Conservation (phyloP, 768 basidiomycete species). For the Astraeus odoratus region DNA sequence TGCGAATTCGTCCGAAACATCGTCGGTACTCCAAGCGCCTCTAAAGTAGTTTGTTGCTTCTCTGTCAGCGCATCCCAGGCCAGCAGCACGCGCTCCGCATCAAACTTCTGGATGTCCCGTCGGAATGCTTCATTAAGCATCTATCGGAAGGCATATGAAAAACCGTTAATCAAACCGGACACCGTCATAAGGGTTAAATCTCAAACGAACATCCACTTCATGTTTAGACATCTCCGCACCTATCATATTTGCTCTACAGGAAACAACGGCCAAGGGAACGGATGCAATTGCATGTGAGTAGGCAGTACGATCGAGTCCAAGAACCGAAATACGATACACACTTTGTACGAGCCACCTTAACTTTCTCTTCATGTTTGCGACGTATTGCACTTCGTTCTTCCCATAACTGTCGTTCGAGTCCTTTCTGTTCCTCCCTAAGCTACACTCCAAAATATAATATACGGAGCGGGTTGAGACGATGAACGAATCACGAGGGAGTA, state of each 20-base stretch:
- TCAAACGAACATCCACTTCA: slow-evolving; percentile 36
- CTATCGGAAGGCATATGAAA: slow-evolving; percentile 42
- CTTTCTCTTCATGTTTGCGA: slow-evolving; percentile 62
- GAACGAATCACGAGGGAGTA: background rate
- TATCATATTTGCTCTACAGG: slow-evolving; percentile 56
- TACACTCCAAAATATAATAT: slow-evolving; percentile 20
- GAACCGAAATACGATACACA: slow-evolving; percentile 25
- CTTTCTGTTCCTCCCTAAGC: slow-evolving; percentile 68
- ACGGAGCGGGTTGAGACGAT: background rate
- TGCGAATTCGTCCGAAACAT: slow-evolving; percentile 55
- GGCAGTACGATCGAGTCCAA: background rate
- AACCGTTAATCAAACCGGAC: slow-evolving; percentile 12
- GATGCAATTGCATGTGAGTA: background rate
- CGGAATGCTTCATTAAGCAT: slow-evolving; percentile 58
- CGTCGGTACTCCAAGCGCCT: slow-evolving; percentile 55
- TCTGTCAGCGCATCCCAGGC: slow-evolving; percentile 74
- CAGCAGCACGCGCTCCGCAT: slow-evolving; percentile 57
- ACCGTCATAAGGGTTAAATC: slow-evolving; percentile 4
- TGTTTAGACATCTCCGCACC: slow-evolving; percentile 60
- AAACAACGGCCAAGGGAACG: background rate
- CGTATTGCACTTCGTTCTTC: slow-evolving; percentile 58
- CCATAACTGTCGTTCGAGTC: slow-evolving; percentile 63
- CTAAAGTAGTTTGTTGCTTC: slow-evolving; percentile 62
- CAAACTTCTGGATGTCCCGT: slow-evolving; percentile 61
- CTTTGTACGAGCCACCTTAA: slow-evolving; percentile 64